A percentile compares a stretch with the other conserved stretches of the same genome.
phyloP scores from a whole-genome alignment of 129 eudicot genomes.

The Smallanthus sonchifolius region DNA sequence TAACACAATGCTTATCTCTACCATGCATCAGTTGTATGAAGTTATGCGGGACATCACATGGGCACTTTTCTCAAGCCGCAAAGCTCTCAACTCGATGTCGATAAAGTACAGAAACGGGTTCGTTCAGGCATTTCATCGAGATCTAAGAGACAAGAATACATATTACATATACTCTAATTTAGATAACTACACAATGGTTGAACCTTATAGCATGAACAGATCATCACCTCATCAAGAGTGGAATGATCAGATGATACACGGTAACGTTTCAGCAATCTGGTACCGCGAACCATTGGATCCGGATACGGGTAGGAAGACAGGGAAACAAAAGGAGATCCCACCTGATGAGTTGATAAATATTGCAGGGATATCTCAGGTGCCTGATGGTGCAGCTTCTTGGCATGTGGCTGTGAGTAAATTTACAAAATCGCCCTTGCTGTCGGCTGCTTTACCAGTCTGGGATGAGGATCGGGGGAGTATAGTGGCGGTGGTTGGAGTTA shows the following conservation, averaged over 20 bases:
- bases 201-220: constrained; percentile 29
- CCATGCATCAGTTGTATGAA: constrained; percentile 61
- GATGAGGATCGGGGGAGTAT: constrained; percentile 57
- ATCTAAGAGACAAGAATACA: constrained; percentile 66
- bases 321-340: constrained; percentile 58
- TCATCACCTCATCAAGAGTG: constrained; percentile 68
- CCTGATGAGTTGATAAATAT: constrained; percentile 84
- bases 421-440: constrained; percentile 71
- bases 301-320: constrained; percentile 54
- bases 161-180: constrained; percentile 86
- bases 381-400: constrained; percentile 97
- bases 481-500: constrained; percentile 94
- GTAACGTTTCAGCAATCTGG: constrained; percentile 80
- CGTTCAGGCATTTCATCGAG: constrained; percentile 95
- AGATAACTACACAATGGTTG: constrained; percentile 64
- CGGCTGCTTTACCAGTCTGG: constrained; percentile 92
- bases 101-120: constrained; percentile 86
- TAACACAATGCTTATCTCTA: constrained; percentile 1
- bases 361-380: constrained; percentile 90
- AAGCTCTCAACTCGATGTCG: constrained; percentile 77
- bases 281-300: constrained; percentile 88
- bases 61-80: constrained; percentile 88
- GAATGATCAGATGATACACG: constrained; percentile 69
- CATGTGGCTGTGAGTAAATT: constrained; percentile 89
- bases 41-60: constrained; percentile 84